Conservation (phyloP, 257 asterid species). For the Solanum appendiculatum region DNA sequence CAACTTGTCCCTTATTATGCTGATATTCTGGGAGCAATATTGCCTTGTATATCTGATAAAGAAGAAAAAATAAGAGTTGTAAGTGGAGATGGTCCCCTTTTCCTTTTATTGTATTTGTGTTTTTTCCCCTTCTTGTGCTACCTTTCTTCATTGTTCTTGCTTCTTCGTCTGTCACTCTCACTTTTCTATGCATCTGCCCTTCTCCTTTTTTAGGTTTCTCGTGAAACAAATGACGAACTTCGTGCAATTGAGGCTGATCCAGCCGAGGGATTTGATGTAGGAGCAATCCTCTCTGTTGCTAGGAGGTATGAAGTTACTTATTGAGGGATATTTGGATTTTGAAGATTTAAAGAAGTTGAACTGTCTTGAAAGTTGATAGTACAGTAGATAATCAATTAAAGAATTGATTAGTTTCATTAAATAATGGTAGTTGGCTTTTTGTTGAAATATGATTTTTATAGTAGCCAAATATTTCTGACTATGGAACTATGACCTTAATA, state of each 20-base stretch:
- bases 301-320: conserved; percentile 43
- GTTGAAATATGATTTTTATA: not conserved
- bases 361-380: not conserved
- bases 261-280: conserved; percentile 80
- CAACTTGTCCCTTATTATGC: conserved; percentile 97
- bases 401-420: not conserved
- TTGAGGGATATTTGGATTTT: not conserved
- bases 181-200: not conserved
- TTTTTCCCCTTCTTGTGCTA: not conserved
- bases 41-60: conserved; percentile 96
- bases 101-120: not conserved
- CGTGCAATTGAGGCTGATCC: conserved; percentile 80
- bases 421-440: not conserved
- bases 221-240: conserved; percentile 97
- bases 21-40: conserved; percentile 92
- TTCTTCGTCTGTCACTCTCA: not conserved
- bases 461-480: not conserved
- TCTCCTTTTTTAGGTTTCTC: conserved; percentile 57
- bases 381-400: not conserved
- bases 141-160: not conserved
- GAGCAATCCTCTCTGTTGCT: conserved; percentile 81
- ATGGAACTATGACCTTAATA: not conserved
- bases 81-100: conserved; percentile 18
- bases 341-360: not conserved
- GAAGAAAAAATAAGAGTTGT: conserved; percentile 98